These are phyloP conservation scores for Trichoderma aggressivum DNA, from an alignment of 2,329 filamentous ascomycete species.

Conservation along the genomic window DNA sequence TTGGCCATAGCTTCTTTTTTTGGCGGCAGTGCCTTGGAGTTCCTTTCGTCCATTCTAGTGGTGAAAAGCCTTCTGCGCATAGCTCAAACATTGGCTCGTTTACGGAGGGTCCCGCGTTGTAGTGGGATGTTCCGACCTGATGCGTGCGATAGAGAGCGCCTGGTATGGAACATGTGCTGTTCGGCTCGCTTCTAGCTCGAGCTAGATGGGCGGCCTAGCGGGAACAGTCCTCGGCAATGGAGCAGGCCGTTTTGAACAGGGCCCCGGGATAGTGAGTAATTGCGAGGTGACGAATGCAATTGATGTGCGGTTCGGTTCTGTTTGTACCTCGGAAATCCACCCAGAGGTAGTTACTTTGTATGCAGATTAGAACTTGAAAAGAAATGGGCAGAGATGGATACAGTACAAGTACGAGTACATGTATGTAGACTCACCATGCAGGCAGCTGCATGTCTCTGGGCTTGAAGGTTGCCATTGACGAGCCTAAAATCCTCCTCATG, in stretches of 20 bases:
- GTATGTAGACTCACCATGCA: not conserved
- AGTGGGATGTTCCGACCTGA: not conserved
- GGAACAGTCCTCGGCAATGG: not conserved
- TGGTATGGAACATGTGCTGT: not conserved
- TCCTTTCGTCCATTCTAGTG: slow-evolving; percentile 14
- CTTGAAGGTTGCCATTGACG: not conserved
- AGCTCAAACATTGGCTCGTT: not conserved
- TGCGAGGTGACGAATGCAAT: not conserved
- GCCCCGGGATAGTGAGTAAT: not conserved
- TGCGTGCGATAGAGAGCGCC: not conserved
- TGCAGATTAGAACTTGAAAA: not conserved
- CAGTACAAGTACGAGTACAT: not conserved
- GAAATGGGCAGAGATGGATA: not conserved
- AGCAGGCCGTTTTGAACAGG: not conserved
- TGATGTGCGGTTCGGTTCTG: not conserved
- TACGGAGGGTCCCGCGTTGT: not conserved
- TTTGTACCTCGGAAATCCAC: not conserved
- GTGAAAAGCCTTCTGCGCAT: not conserved
- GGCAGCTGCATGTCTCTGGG: not conserved
- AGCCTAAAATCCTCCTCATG: slow-evolving; percentile 4
- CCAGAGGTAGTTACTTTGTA: not conserved
- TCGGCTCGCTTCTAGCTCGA: not conserved
- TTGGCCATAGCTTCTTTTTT: slow-evolving; percentile 14
- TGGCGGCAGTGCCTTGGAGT: not conserved
- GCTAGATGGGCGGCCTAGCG: not conserved